phyloP scores from a whole-genome alignment of 2,329 filamentous ascomycete genomes.

The Curvularia eragrostidis region DNA sequence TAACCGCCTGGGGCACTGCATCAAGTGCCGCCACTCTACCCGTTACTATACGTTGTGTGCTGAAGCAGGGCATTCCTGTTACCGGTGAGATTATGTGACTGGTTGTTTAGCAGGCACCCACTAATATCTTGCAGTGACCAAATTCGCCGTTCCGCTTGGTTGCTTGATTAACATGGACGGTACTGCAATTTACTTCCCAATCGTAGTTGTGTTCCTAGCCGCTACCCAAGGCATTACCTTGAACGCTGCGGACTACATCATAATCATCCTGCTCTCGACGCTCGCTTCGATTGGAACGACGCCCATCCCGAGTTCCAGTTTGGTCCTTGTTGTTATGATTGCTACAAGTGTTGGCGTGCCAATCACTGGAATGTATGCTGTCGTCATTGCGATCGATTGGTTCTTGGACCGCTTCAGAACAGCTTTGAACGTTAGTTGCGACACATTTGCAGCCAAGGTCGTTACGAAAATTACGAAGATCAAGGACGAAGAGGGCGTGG shows the following conservation, averaged over 20 bases:
- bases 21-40: slow-evolving; percentile 62
- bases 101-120: neutral
- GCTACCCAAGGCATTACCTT: slow-evolving; percentile 58
- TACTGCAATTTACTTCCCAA: slow-evolving; percentile 64
- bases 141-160: slow-evolving; percentile 59
- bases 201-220: slow-evolving; percentile 61
- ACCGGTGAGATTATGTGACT: slow-evolving; percentile 25
- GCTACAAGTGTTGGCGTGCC: slow-evolving; percentile 55
- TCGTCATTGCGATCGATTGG: slow-evolving; percentile 63
- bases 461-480: slow-evolving; percentile 52
- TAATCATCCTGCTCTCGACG: slow-evolving; percentile 58
- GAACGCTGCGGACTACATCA: slow-evolving; percentile 56
- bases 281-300: slow-evolving; percentile 62
- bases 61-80: slow-evolving; percentile 52
- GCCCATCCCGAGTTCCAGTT: slow-evolving; percentile 60
- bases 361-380: slow-evolving; percentile 59
- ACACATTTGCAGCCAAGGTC: slow-evolving; percentile 55
- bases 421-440: slow-evolving; percentile 59
- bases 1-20: slow-evolving; percentile 63
- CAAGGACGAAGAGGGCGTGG: slow-evolving; percentile 37
- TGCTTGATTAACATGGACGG: slow-evolving; percentile 48
- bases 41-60: slow-evolving; percentile 55
- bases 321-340: slow-evolving; percentile 62
- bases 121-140: slow-evolving; percentile 40
- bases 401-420: slow-evolving; percentile 64